Evolutionary conservation across 805 yeast genomes (phyloP).

Genomic region (Wickerhamomyces queroliae): DNA sequence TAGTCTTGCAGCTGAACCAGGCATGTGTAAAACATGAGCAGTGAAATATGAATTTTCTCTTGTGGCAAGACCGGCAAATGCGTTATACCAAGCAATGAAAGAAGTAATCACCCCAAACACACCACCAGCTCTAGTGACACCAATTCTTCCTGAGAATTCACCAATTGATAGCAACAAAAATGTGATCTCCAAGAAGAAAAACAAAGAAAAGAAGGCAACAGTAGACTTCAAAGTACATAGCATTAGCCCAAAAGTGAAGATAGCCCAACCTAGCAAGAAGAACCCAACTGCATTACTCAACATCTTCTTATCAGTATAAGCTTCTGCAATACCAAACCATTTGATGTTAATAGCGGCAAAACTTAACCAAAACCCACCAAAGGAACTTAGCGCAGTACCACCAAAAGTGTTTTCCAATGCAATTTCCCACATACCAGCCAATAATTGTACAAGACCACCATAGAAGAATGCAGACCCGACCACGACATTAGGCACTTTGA

Average conservation of each 20-base stretch:
- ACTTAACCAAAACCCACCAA: conserved; percentile 68
- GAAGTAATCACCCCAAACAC: conserved; percentile 48
- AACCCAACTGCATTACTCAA: conserved; percentile 51
- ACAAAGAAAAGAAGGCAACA: conserved; percentile 53
- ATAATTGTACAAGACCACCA: conserved; percentile 55
- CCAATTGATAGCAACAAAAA: conserved; percentile 51
- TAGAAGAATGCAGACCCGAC: conserved; percentile 55
- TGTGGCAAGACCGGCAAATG: conserved; percentile 57
- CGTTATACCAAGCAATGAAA: conserved; percentile 53
- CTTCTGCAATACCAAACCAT: conserved; percentile 52
- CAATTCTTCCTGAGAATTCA: conserved; percentile 37
- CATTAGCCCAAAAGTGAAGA: conserved; percentile 51
- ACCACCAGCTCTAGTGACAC: conserved; percentile 48
- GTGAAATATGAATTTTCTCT: conserved; percentile 41
- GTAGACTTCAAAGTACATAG: conserved; percentile 60
- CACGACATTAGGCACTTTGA: conserved; percentile 45
- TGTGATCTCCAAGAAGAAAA: conserved; percentile 46
- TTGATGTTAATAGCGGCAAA: conserved; percentile 54
- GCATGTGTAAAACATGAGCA: conserved; percentile 27
- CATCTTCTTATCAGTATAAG: conserved; percentile 38
- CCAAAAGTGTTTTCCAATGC: conserved; percentile 62
- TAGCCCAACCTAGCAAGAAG: conserved; percentile 55
- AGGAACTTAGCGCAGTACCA: conserved; percentile 55
- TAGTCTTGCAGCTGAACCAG: too few species aligned
- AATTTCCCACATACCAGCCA: conserved; percentile 65